Percentiles rank a stretch among this genome's conserved stretches.
These are phyloP conservation scores for Podaxis pistillaris DNA, from an alignment of 768 basidiomycete species.

Conservation along the genomic window DNA sequence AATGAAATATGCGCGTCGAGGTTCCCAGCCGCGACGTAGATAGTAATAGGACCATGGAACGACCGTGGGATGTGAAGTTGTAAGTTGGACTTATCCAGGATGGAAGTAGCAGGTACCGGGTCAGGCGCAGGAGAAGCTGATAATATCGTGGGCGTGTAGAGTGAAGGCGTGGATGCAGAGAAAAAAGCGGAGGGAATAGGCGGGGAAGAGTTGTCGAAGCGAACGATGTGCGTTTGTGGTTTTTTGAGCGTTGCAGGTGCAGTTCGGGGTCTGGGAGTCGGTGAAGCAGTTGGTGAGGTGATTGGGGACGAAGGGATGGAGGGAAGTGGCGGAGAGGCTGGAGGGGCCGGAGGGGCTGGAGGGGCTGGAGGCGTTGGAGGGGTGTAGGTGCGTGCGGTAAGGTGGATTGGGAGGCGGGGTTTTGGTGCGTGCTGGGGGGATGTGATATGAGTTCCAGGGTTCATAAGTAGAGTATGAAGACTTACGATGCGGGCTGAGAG, in stretches of 20 bases:
- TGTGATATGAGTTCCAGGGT: not conserved
- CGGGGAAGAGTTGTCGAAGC: not conserved
- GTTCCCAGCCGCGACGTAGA: constrained; percentile 35
- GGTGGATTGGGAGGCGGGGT: constrained; percentile 34
- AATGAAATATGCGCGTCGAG: constrained; percentile 35
- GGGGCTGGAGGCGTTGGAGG: constrained; percentile 16
- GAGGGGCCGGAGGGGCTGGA: constrained; percentile 13
- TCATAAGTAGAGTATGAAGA: constrained; percentile 3
- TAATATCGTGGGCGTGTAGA: not conserved
- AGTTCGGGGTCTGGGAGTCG: not conserved
- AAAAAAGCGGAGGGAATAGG: not conserved
- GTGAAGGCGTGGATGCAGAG: not conserved
- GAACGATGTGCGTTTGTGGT: not conserved
- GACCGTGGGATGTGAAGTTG: constrained; percentile 38
- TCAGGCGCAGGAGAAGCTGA: not conserved
- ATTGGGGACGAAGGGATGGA: not conserved
- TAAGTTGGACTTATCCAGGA: not conserved
- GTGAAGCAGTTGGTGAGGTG: not conserved
- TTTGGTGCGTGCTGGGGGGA: constrained; percentile 33
- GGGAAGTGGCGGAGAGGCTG: not conserved
- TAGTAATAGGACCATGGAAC: constrained; percentile 38
- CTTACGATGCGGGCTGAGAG: constrained; percentile 39
- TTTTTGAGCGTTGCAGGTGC: not conserved
- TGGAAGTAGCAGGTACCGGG: not conserved
- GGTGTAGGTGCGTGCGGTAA: constrained; percentile 31